These are phyloP conservation scores for Xylaria venustula DNA, from an alignment of 495 filamentous ascomycete genomes.

Conservation along the genomic window DNA sequence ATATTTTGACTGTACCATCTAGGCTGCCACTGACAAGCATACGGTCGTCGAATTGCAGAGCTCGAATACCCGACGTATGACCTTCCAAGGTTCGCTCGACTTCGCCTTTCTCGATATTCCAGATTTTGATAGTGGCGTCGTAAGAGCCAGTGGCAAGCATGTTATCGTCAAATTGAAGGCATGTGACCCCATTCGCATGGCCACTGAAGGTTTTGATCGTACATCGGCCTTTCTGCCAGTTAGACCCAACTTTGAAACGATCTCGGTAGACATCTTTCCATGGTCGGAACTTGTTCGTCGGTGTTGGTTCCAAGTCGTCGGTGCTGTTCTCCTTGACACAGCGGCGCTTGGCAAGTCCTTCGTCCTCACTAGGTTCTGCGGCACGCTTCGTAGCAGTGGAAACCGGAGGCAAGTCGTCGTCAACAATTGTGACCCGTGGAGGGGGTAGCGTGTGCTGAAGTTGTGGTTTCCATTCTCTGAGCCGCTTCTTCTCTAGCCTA, in stretches of 20 bases:
- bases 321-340: conserved; percentile 31
- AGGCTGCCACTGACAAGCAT: conserved; percentile 84
- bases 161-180: conserved; percentile 91
- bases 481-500: conserved; percentile 78
- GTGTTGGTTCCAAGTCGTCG: conserved; percentile 20
- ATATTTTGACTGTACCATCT: conserved; percentile 78
- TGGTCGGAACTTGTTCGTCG: conserved; percentile 28
- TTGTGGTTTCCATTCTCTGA: conserved; percentile 84
- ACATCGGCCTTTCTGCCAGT: conserved; percentile 94
- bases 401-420: conserved; percentile 1
- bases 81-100: conserved; percentile 79
- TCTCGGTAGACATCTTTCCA: conserved; percentile 69
- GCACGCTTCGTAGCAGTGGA: conserved; percentile 29
- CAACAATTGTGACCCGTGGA: background rate
- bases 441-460: conserved; percentile 48
- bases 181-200: conserved; percentile 93
- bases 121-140: conserved; percentile 91
- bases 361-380: conserved; percentile 27
- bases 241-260: conserved; percentile 84
- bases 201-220: conserved; percentile 78
- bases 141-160: conserved; percentile 94
- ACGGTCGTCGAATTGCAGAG: conserved; percentile 88
- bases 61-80: conserved; percentile 78
- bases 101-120: conserved; percentile 86
- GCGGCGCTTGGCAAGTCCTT: conserved; percentile 46